Conservation (phyloP, 371 early-diverging fungal genomes). For the Capniomyces stellatus region DNA sequence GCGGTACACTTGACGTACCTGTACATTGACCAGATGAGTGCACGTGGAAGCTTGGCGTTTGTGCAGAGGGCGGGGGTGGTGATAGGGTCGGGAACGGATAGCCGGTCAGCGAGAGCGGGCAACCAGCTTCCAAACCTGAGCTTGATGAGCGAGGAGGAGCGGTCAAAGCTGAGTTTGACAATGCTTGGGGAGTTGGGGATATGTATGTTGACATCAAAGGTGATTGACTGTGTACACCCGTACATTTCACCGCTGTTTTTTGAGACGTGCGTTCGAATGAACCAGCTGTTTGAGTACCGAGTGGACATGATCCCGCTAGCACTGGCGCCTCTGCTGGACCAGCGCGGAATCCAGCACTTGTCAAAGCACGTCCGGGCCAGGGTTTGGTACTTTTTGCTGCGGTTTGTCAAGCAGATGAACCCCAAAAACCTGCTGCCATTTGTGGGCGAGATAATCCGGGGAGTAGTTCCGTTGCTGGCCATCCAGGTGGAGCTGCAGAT, state of each 20-base stretch:
- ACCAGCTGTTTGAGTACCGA: constrained; percentile 19
- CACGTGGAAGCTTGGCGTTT: constrained; percentile 19
- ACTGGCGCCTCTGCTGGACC: constrained; percentile 16
- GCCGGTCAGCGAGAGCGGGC: constrained; percentile 9
- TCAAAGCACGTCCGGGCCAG: constrained; percentile 49
- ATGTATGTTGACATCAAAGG: constrained; percentile 20
- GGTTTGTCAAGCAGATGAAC: constrained; percentile 62
- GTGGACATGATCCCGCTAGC: constrained; percentile 19
- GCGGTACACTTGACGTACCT: constrained; percentile 22
- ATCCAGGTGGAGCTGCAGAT: constrained; percentile 37
- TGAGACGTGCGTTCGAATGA: constrained; percentile 23
- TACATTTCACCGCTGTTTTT: constrained; percentile 19
- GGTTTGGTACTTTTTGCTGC: constrained; percentile 75
- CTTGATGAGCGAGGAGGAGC: no score
- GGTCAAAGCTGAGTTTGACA: no score
- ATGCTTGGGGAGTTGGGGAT: neutral
- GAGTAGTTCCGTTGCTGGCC: constrained; percentile 38
- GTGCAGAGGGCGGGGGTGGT: neutral
- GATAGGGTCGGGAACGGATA: constrained; percentile 4
- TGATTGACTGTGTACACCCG: constrained; percentile 14
- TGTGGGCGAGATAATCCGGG: constrained; percentile 19
- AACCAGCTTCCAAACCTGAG: no score
- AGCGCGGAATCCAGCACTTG: constrained; percentile 59
- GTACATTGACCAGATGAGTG: constrained; percentile 22
- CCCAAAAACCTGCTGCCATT: constrained; percentile 15